Conservation (phyloP, 1,284 basidiomycete species). For the Anthracocystis walkeri region DNA sequence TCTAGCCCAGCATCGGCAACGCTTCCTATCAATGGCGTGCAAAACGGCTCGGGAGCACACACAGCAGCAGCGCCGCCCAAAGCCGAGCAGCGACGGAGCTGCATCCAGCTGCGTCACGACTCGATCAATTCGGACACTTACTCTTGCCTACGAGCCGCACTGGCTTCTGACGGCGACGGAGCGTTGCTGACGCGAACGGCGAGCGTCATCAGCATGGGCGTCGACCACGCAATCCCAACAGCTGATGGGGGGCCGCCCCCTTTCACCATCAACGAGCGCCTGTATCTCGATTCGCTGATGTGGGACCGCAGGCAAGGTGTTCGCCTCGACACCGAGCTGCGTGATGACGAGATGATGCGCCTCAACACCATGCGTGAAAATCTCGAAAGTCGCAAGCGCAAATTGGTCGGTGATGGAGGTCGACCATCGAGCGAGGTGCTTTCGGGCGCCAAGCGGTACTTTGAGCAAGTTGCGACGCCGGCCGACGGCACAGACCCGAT, state of each 20-base stretch:
- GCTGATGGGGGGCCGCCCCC: slow-evolving; percentile 17
- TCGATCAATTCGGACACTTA: slow-evolving; percentile 43
- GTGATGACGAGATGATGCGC: slow-evolving; percentile 26
- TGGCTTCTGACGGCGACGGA: slow-evolving; percentile 46
- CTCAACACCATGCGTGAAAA: slow-evolving; percentile 26
- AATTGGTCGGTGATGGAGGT: slow-evolving; percentile 27
- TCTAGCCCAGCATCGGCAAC: slow-evolving; percentile 18
- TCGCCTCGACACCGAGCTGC: slow-evolving; percentile 40
- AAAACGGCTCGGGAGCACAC: background rate
- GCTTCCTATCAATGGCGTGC: slow-evolving; percentile 6
- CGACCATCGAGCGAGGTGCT: slow-evolving; percentile 25
- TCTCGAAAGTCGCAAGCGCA: slow-evolving; percentile 36
- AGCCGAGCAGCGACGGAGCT: slow-evolving; percentile 23
- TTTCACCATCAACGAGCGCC: slow-evolving; percentile 34
- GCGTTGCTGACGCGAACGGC: slow-evolving; percentile 40
- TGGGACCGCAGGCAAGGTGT: slow-evolving; percentile 44
- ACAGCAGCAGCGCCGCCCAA: slow-evolving; percentile 5
- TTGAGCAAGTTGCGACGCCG: slow-evolving; percentile 27
- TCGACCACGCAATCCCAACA: slow-evolving; percentile 28
- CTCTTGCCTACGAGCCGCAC: slow-evolving; percentile 40
- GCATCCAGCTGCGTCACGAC: slow-evolving; percentile 41
- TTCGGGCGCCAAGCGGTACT: slow-evolving; percentile 33
- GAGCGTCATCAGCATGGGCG: slow-evolving; percentile 29
- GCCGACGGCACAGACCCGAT: slow-evolving; percentile 19
- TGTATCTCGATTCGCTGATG: slow-evolving; percentile 52